phyloP scores from a whole-genome alignment of 2,329 filamentous ascomycete species.

The Diaporthe sp. region DNA sequence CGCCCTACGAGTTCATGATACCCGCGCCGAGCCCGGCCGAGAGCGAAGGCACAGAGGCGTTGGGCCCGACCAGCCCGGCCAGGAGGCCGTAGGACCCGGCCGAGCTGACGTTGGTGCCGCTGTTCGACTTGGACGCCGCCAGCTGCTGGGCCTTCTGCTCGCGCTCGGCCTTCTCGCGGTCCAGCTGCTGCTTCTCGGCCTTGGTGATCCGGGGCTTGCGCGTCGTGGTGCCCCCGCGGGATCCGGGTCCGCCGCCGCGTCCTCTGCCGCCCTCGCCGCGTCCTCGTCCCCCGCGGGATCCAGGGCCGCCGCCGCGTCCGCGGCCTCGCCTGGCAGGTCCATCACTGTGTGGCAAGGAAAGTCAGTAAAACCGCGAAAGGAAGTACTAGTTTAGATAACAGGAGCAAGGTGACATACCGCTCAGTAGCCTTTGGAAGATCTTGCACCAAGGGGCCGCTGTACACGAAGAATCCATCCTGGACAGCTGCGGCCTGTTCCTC shows the following conservation, averaged over 20 bases:
- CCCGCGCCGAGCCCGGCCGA: constrained; percentile 29
- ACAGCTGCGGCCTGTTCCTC: constrained; percentile 94
- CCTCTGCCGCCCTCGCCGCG: constrained; percentile 53
- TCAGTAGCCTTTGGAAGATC: constrained; percentile 80
- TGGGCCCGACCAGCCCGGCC: constrained; percentile 21
- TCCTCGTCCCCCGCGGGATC: constrained; percentile 57
- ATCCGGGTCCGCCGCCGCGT: constrained; percentile 69
- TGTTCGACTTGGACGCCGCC: constrained; percentile 50
- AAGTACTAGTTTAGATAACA: background rate
- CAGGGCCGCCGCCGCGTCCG: constrained; percentile 55
- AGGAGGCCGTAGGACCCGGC: constrained; percentile 29
- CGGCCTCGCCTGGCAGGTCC: constrained; percentile 76
- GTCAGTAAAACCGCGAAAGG: constrained; percentile 53
- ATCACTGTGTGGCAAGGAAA: constrained; percentile 66
- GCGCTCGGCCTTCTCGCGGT: constrained; percentile 82
- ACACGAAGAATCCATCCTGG: constrained; percentile 98
- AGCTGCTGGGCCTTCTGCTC: constrained; percentile 59
- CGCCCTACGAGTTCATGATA: constrained; percentile 30
- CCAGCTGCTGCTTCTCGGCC: constrained; percentile 82
- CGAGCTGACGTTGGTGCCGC: constrained; percentile 42
- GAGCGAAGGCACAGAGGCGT: constrained; percentile 25
- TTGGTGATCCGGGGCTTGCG: constrained; percentile 90
- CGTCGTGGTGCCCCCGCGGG: constrained; percentile 77
- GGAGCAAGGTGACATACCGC: constrained; percentile 55
- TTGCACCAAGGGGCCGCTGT: constrained; percentile 89